Base-by-base conservation (phyloP, 495 filamentous ascomycete species). In the Aspergillus kassunensis region DNA sequence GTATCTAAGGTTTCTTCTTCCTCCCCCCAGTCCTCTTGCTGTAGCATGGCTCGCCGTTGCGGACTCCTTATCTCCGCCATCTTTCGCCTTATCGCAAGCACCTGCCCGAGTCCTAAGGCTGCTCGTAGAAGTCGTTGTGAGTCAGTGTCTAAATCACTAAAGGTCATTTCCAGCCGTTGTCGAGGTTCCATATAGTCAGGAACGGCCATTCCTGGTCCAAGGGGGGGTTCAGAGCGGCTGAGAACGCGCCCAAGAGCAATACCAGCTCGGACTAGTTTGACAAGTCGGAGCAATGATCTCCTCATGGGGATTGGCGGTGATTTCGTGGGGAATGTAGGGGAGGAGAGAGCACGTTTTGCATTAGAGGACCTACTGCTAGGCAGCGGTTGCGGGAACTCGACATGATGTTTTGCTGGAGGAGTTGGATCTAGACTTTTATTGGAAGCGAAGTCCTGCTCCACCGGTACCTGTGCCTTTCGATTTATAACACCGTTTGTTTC, bases 31-130 rank as follows among this genome's bases (percentile, higher is more conserved):
- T 47, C 30, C 35, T 45, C 49, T 55, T 16, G 31, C 11, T 35
- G 20, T 2, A 34, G 2, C 11, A 34, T 24, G 4, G 29, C 30
- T 33, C 19, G 16, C 36, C 45, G 39, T 48, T 27, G 34, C 21
- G 10, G 24, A 10, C 34, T 53, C 44, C 60, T 47, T 33, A 44
- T 20, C 35, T 65, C 60, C 7, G 49, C 46, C 36, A 59, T 24
- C 46, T 45, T 55, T 39, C 45, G 56, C 13, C 64, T 65, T 53
- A 66, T 70, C 4, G 75, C 76, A 42, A 80, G 61, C 44, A 74
- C 67, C 43, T 81, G 75, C 10, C 77, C 79, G 49, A 81, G 66
- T 6, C 67, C 64, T 44, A 80, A 60, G 27, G 71, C 73, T 25
- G 69, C 72, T 47, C 66, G 67, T 34, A 80, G 55, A 55, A 77